Conservation (phyloP, 75 land plant genomes). For the Isoetes taiwanensis region DNA sequence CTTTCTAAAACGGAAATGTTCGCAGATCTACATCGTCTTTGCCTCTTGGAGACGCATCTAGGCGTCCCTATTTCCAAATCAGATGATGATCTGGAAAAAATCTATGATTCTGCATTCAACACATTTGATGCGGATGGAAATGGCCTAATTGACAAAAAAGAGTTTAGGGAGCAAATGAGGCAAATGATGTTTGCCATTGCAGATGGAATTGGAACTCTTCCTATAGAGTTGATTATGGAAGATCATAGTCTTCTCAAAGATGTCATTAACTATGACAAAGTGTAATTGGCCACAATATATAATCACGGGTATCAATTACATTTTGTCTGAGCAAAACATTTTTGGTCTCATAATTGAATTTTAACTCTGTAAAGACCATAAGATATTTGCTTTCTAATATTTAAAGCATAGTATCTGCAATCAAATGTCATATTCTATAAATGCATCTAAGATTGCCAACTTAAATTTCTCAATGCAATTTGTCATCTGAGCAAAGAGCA, state of each 20-base stretch:
- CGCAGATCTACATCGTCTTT: slow-evolving; percentile 44
- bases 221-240: slow-evolving; percentile 51
- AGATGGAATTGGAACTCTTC: slow-evolving; percentile 48
- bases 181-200: slow-evolving; percentile 64
- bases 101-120: slow-evolving; percentile 63
- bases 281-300: no score
- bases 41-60: slow-evolving; percentile 50
- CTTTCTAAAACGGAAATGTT: slow-evolving; percentile 60
- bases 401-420: no score
- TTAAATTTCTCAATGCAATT: no score
- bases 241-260: slow-evolving; percentile 38
- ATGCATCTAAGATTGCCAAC: no score
- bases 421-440: no score
- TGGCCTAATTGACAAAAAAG: slow-evolving; percentile 39
- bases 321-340: no score
- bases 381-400: no score
- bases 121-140: slow-evolving; percentile 45
- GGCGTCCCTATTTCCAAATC: slow-evolving; percentile 39
- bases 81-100: slow-evolving; percentile 39
- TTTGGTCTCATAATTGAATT: no score
- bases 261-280: slow-evolving; percentile 46
- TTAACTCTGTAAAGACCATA: no score
- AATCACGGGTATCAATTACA: no score
- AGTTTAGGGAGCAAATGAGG: slow-evolving; percentile 44
- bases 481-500: no score